Evolutionary conservation across 2,329 filamentous ascomycete species (phyloP), one percentile per base, ranked within the genome.

Genomic region (Onygena corvina): DNA sequence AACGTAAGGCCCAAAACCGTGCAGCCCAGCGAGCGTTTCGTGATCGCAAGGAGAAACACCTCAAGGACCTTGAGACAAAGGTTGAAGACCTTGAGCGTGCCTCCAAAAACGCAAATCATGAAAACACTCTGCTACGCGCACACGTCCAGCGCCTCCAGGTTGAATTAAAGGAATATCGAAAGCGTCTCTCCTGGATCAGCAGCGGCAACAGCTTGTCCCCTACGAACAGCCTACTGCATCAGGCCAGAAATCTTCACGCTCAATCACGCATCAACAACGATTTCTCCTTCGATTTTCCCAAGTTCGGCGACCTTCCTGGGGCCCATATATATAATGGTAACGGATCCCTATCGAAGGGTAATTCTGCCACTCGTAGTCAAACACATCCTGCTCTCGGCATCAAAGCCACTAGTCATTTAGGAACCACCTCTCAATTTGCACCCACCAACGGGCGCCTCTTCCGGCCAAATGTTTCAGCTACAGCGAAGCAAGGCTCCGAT

Each of bases 271-370:
- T 75, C 59, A 83, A 84, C 54, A 83, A 84, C 63, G 88, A 84
- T 63, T 96, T 96, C 62, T 83, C 90, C 57, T 96, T 98, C 58
- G 90, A 96, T 57, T 96, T 96, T 56, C 90, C 92, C 56, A 89
- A 85, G 62, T 96, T 98, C 60, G 92, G 92, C 42, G 76, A 81
- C 52, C 75, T 93, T 21, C 76, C 77, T 16, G 71, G 70, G 23
- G 66, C 70, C 3, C 73, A 76, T 53, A 68, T 77, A 9, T 72
- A 77, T 52, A 73, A 67, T 52, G 40, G 27, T 46, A 49, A 8
- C 4, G 42, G 42, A 46, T 46, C 42, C 5, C 21, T 42, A 12
- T 8, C 42, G 2, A 46, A 46, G 27, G 27, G 42, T 12, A 20
- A 1, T 21, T 3, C 42, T n/a, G 31, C 21, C 20, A 4, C 14